Evolutionary conservation across 2,329 filamentous ascomycete genomes (phyloP), one percentile per base, ranked within the genome.

Genomic region (Lecanicillium sp.): DNA sequence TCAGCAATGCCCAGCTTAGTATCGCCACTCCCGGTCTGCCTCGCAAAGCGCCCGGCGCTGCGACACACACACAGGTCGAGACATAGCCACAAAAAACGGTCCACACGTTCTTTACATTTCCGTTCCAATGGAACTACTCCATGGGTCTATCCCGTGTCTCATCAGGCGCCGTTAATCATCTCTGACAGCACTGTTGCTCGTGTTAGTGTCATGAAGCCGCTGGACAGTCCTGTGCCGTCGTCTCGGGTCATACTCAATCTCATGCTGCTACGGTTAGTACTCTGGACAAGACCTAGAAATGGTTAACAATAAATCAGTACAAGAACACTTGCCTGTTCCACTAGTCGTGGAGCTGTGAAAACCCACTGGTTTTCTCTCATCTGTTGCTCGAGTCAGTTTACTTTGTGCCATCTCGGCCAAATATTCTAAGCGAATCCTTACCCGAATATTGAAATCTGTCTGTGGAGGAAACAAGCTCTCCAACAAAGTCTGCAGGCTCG

Each of bases 311-410:
- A 24, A 17, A 29, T 21, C 3, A n/a, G 19, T 12, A 32, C 19
- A 33, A 10, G 21, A 21, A 37, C 29, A 48, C 40, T 6, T 24
- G 20, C 30, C 24, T 29, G 21, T 14, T 35, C 37, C 29, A 37
- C 19, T 29, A 36, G 37, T 29, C 36, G 50, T 2, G 60, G 59
- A 5, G 56, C 58, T 21, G 51, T 58, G 37, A 62, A 62, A 24
- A 48, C 53, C 58, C 58, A 62, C 33, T 60, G 58, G 51, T 62
- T 59, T 17, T 62, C 55, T 49, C 51, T 58, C 56, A 60, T 51
- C 60, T 62, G 49, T 46, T 44, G n/a, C 36, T 43, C 24, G 33
- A 40, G 50, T 56, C 37, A 53, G 49, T 41, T 9, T 24, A 24
- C 32, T 19, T 27, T 43, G 26, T 2, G 20, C 11, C 2, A 36